phyloP scores from a whole-genome alignment of 768 basidiomycete genomes.

The Bullera alba region DNA sequence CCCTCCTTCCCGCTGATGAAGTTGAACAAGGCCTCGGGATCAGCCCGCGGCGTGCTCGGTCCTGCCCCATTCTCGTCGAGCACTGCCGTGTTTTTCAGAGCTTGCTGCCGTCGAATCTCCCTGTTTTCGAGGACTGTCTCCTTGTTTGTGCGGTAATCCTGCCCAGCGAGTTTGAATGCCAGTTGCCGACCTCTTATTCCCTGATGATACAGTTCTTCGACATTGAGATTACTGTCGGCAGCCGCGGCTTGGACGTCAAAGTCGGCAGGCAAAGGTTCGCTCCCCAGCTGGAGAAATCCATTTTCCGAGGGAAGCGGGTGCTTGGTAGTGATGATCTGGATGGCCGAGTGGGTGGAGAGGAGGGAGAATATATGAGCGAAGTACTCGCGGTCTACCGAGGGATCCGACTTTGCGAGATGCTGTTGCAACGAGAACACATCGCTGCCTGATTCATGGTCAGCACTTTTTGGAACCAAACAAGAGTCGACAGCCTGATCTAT shows the following conservation, averaged over 20 bases:
- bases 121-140: conserved; percentile 11
- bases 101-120: conserved; percentile 7
- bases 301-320: conserved; percentile 22
- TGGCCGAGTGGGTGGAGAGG: conserved; percentile 21
- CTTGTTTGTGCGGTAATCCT: conserved; percentile 22
- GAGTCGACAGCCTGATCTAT: not conserved
- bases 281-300: conserved; percentile 16
- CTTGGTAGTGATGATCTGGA: conserved; percentile 22
- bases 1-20: conserved; percentile 21
- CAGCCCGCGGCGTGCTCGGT: not conserved
- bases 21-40: not conserved
- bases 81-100: conserved; percentile 1
- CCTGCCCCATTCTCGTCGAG: not conserved
- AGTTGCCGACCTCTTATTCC: conserved; percentile 27
- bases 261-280: conserved; percentile 23
- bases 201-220: conserved; percentile 11
- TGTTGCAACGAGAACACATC: conserved; percentile 19
- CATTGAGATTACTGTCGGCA: conserved; percentile 5
- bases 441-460: conserved; percentile 11
- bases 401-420: conserved; percentile 21
- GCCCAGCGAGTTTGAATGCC: conserved; percentile 25
- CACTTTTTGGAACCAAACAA: not conserved
- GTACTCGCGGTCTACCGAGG: conserved; percentile 21
- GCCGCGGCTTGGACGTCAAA: conserved; percentile 9
- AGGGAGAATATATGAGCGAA: conserved; percentile 32